Evolutionary conservation across 2,329 filamentous ascomycete genomes (phyloP), one percentile per base, ranked within the genome.

Genomic region (Nannizziopsis arthrosporioides): DNA sequence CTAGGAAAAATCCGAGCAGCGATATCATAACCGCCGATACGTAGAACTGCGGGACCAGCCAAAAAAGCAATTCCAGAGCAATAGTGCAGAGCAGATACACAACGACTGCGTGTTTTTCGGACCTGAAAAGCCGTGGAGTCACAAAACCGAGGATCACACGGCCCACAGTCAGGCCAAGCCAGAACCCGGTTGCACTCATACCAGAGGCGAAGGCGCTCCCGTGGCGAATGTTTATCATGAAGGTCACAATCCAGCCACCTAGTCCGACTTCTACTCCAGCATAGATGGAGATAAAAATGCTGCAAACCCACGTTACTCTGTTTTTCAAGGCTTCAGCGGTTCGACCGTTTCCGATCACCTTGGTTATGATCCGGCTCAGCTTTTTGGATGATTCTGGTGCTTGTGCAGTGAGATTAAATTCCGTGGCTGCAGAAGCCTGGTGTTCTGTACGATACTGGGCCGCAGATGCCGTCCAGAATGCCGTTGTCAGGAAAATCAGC

Each of bases 211-310:
- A 90, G 0, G 78, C 69, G 18, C 71, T 74, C 2, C 81, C 85
- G 34, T 81, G 64, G 11, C 88, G 77, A 18, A 88, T 80, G 15
- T 76, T 71, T n/a, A 89, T 78, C 85, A 94, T 93, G 61, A 94
- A 93, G 0, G 81, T 82, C 42, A 86, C 81, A 53, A 93, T 82
- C 85, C 85, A 92, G 12, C 85, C 85, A 15, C 82, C 82, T 2
- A 88, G 69, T 0, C 78, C 79, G 9, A 70, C 68, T 51, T 94
- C 87, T 5, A 78, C 74, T 3, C 87, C 87, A 0, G 90, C 81
- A 58, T 93, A 93, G 7, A 79, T 78, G 3, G 93, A 73, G 11
- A 93, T 68, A 61, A 93, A 93, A 1, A 83, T 51, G 2, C 85
- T 74, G 42, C 79, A 71, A 6, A 87, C 69, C 82, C 84, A 87